Evolutionary conservation across 306 rosid genomes (phyloP), one percentile per base, ranked within the genome.

Genomic region (Rubus parviflorus): DNA sequence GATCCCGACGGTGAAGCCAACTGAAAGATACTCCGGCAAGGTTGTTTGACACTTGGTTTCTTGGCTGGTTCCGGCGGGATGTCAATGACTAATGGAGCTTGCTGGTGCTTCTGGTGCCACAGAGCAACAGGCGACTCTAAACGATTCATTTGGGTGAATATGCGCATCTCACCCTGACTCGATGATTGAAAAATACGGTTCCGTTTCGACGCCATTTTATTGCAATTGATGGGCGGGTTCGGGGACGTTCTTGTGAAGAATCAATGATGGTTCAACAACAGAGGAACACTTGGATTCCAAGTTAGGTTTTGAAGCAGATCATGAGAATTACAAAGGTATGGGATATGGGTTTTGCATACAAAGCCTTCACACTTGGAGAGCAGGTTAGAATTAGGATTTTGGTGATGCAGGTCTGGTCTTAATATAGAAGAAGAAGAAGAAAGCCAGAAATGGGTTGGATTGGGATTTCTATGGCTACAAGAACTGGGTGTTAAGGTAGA

Each of bases 161-260:
- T 4, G 17, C 67, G 48, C 23, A 42, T 48, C 76, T 75, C 65
- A 2, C 80, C 58, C 67, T 60, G 58, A 43, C 84, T 81, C 5
- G 73, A 69, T 2, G 73, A 48, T 15, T 68, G 66, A 20, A 14
- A 2, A 25, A 75, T 8, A 16, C 47, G 69, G 22, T 17, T 61
- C 25, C 47, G 60, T 62, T 76, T 75, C 20, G 64, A 13, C 13
- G 74, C 17, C 80, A 76, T 30, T 64, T 65, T 10, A 13, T 66
- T 45, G 53, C 22, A 62, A 62, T 43, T 35, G 35, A 30, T 30
- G 35, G 35, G 2, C 35, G 68, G 22, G 11, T 62, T 35, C 45
- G 6, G 68, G 68, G n/a, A n/a, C n/a, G 15, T 22, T 58, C 35
- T 58, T 58, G 37, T 3, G 64, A 58, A 58, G 13, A 45, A 7